phyloP scores from a whole-genome alignment of 108 stramenopile genomes.

The Cylindrotheca fusiformis region DNA sequence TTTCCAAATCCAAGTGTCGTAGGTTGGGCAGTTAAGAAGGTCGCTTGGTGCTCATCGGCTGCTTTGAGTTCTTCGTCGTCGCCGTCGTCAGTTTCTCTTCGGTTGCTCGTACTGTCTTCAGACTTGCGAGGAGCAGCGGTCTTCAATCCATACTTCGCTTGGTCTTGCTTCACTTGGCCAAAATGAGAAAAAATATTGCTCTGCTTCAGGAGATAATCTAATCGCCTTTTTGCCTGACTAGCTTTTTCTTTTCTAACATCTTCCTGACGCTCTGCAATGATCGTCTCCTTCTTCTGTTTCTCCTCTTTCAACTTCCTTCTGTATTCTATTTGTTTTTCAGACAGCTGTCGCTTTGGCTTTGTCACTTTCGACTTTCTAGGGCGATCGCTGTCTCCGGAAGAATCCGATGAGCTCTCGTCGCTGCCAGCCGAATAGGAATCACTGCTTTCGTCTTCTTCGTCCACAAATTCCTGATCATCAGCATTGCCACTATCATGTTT shows the following conservation, averaged over 20 bases:
- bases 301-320: slow-evolving; percentile 42
- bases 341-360: slow-evolving; percentile 26
- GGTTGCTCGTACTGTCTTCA: slow-evolving; percentile 2
- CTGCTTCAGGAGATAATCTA: slow-evolving; percentile 94
- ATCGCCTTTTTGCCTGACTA: slow-evolving; percentile 78
- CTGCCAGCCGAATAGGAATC: slow-evolving; percentile 42
- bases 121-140: slow-evolving; percentile 3
- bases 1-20: slow-evolving; percentile 66
- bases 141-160: slow-evolving; percentile 50
- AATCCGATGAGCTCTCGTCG: slow-evolving; percentile 33
- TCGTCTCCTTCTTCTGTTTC: slow-evolving; percentile 67
- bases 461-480: slow-evolving; percentile 25
- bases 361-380: slow-evolving; percentile 40
- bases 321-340: slow-evolving; percentile 49
- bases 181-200: slow-evolving; percentile 97
- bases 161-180: slow-evolving; percentile 74
- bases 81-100: slow-evolving; percentile 26
- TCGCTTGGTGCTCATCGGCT: slow-evolving; percentile 73
- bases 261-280: slow-evolving; percentile 64
- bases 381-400: slow-evolving; percentile 28
- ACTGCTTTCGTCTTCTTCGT: slow-evolving; percentile 25
- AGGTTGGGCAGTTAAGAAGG: slow-evolving; percentile 87
- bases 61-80: slow-evolving; percentile 61
- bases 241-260: slow-evolving; percentile 72
- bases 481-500: neutral